phyloP scores from a whole-genome alignment of 2,329 filamentous ascomycete species.

The Xylaria sp. region DNA sequence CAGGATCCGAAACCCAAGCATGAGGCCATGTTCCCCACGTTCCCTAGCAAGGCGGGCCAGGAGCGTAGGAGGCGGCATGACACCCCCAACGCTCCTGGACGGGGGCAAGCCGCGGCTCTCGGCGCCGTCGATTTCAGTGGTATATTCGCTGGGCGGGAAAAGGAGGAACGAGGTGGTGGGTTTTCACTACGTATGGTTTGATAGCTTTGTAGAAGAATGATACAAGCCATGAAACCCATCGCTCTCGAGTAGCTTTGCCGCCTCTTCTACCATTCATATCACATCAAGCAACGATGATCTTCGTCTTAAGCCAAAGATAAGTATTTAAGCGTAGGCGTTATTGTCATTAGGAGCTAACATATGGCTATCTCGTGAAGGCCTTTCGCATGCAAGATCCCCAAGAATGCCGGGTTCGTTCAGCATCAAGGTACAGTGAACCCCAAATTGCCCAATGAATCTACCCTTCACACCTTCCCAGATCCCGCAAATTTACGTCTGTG shows the following conservation, averaged over 20 bases:
- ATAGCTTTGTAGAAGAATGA: conserved; percentile 22
- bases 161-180: conserved; percentile 72
- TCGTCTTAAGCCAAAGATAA: neutral
- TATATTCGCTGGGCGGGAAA: conserved; percentile 74
- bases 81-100: conserved; percentile 83
- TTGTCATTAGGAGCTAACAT: conserved; percentile 44
- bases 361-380: conserved; percentile 27
- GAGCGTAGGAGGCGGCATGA: conserved; percentile 78
- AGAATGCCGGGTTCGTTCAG: conserved; percentile 2
- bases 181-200: conserved; percentile 72
- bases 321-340: conserved; percentile 14
- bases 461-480: neutral
- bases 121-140: conserved; percentile 73
- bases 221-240: neutral
- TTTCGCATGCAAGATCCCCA: conserved; percentile 16
- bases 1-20: conserved; percentile 92
- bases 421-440: neutral
- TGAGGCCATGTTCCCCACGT: conserved; percentile 94
- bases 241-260: neutral
- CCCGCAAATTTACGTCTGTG: conserved; percentile 20
- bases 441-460: neutral
- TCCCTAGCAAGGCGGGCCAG: conserved; percentile 93
- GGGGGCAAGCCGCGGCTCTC: conserved; percentile 71
- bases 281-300: neutral
- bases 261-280: neutral